A percentile compares a stretch with the other conserved stretches of the same genome.
Evolutionary conservation across 192 early-diverging fungal species (phyloP).

Genomic region (Podila clonocystis): DNA sequence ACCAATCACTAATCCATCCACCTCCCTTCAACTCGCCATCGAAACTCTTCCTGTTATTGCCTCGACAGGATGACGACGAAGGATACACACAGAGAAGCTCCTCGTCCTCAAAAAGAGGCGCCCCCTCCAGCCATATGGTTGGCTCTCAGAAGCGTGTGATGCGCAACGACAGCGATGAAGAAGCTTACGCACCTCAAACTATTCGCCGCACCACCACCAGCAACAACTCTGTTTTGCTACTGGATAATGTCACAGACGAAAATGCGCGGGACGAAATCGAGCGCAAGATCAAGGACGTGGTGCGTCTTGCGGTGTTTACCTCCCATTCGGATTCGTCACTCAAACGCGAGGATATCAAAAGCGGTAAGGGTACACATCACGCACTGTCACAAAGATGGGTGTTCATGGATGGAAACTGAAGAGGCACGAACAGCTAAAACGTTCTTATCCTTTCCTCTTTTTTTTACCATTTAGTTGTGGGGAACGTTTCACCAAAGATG

Average conservation of each 20-base stretch:
- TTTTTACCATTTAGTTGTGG: constrained; percentile 53
- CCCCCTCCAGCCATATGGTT: constrained; percentile 10
- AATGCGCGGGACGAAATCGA: constrained; percentile 58
- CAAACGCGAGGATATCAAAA: constrained; percentile 71
- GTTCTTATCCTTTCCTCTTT: no score
- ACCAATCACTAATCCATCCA: no score
- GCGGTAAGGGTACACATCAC: constrained; percentile 46
- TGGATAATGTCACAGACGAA: neutral
- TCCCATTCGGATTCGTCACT: constrained; percentile 62
- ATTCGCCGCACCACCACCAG: neutral
- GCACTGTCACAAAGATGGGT: no score
- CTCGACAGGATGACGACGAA: constrained; percentile 1
- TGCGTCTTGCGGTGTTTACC: constrained; percentile 67
- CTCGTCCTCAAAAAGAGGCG: constrained; percentile 9
- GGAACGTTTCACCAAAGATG: constrained; percentile 46
- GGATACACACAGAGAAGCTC: constrained; percentile 1
- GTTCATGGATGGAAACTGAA: no score
- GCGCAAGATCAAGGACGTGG: constrained; percentile 67
- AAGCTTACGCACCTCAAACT: constrained; percentile 2
- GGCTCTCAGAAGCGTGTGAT: constrained; percentile 38
- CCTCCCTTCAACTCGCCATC: no score
- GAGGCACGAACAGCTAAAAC: no score
- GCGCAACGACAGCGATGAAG: constrained; percentile 34
- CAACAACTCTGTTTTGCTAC: neutral
- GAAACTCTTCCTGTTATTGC: no score